A percentile compares a stretch with the other conserved stretches of the same genome.
Conservation (phyloP, 768 basidiomycete species). For the Amanita rubescens region DNA sequence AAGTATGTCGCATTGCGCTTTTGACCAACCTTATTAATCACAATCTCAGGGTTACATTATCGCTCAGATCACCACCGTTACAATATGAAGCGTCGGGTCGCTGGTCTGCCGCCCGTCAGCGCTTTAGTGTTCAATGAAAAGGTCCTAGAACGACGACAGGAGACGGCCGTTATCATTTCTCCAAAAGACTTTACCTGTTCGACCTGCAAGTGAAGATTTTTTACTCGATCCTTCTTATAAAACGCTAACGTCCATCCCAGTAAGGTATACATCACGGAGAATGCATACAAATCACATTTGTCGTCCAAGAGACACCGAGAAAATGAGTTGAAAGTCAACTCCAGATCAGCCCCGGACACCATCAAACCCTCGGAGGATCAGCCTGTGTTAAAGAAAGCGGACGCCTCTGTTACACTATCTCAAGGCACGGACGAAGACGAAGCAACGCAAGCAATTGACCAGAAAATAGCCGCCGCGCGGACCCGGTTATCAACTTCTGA, state of each 20-base stretch:
- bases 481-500: constrained; percentile 51
- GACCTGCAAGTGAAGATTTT: constrained; percentile 72
- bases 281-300: constrained; percentile 83
- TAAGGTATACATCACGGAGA: constrained; percentile 84
- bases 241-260: constrained; percentile 31
- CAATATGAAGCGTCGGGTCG: constrained; percentile 96
- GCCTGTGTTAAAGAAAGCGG: too few relatives aligned
- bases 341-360: too few relatives aligned
- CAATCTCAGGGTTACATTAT: constrained; percentile 67
- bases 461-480: constrained; percentile 66
- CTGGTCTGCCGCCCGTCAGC: constrained; percentile 80
- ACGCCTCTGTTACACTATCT: constrained; percentile 1
- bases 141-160: constrained; percentile 67
- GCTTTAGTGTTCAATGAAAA: constrained; percentile 79
- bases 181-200: constrained; percentile 58
- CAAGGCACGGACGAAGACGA: constrained; percentile 37
- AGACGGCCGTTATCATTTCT: constrained; percentile 64
- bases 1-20: constrained; percentile 38
- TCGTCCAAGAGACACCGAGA: constrained; percentile 88
- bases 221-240: constrained; percentile 1
- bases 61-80: constrained; percentile 94
- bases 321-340: constrained; percentile 41
- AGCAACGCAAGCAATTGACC: constrained; percentile 53
- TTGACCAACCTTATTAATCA: neutral
- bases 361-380: too few relatives aligned